phyloP scores from a whole-genome alignment of 768 basidiomycete genomes.

The Leccinum aurantiacum region DNA sequence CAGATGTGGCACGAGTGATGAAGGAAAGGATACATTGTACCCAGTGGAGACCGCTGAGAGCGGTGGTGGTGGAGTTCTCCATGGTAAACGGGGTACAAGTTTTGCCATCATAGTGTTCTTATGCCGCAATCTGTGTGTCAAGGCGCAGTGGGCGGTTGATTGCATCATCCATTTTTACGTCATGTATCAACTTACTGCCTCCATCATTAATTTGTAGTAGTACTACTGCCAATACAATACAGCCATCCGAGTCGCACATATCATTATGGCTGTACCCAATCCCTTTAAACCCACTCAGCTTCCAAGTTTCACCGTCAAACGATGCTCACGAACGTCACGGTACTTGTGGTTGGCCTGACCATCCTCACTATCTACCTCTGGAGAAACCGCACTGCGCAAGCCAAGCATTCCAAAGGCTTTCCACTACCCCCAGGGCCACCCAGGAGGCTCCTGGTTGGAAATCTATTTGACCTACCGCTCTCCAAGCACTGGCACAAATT shows the following conservation, averaged over 20 bases:
- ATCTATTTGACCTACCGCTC: constrained; percentile 11
- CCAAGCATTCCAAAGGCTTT: constrained; percentile 8
- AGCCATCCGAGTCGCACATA: too few relatives aligned
- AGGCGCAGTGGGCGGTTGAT: background rate
- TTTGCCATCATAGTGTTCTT: background rate
- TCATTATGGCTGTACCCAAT: too few relatives aligned
- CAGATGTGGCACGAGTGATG: background rate
- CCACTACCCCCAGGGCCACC: constrained; percentile 9
- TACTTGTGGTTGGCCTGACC: background rate
- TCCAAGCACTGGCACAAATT: constrained; percentile 11
- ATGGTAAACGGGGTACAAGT: background rate
- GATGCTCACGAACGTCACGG: background rate
- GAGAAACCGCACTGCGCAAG: background rate
- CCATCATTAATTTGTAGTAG: too few relatives aligned
- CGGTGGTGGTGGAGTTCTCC: background rate
- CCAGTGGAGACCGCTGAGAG: background rate
- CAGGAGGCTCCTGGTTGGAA: constrained; percentile 1
- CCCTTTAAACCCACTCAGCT: background rate
- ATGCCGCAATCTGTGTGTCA: background rate
- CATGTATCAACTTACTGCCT: background rate
- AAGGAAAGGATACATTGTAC: background rate
- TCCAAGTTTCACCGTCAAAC: background rate
- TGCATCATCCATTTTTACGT: background rate
- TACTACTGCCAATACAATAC: too few relatives aligned
- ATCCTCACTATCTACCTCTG: constrained; percentile 1